A percentile compares a stretch with the other conserved stretches of the same genome.
phyloP scores from a whole-genome alignment of 768 basidiomycete genomes.

The Megacollybia marginata region DNA sequence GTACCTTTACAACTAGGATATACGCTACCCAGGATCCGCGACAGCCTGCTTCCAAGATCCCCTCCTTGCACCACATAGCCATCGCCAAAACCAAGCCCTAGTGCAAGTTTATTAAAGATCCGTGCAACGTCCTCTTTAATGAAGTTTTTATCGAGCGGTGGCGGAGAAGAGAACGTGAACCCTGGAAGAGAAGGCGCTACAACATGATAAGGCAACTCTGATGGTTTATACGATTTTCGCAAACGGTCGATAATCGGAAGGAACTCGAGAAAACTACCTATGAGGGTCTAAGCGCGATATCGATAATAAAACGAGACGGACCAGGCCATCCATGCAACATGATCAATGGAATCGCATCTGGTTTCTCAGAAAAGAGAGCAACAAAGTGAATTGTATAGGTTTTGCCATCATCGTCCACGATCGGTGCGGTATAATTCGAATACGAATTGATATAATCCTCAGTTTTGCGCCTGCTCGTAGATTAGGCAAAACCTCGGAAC shows the following conservation, averaged over 20 bases:
- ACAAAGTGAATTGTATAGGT: slow-evolving; percentile 6
- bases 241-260: neutral
- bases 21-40: slow-evolving; percentile 7
- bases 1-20: slow-evolving; percentile 7
- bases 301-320: neutral
- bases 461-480: neutral
- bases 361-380: slow-evolving; percentile 7
- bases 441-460: neutral
- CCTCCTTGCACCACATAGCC: slow-evolving; percentile 18
- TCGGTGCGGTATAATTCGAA: neutral
- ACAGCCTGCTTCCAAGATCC: slow-evolving; percentile 18
- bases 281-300: neutral
- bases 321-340: slow-evolving; percentile 9
- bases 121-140: slow-evolving; percentile 7
- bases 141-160: slow-evolving; percentile 12
- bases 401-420: slow-evolving; percentile 1
- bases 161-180: slow-evolving; percentile 17
- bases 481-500: no score
- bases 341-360: slow-evolving; percentile 7
- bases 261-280: neutral
- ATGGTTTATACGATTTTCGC: neutral
- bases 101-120: slow-evolving; percentile 18
- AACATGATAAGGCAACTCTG: slow-evolving; percentile 5
- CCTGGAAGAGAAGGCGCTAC: slow-evolving; percentile 15
- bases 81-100: slow-evolving; percentile 14